These are phyloP conservation scores for Physcomitrium patens DNA, from an alignment of 225 moss, liverwort and hornwort genomes.

Conservation along the genomic window DNA sequence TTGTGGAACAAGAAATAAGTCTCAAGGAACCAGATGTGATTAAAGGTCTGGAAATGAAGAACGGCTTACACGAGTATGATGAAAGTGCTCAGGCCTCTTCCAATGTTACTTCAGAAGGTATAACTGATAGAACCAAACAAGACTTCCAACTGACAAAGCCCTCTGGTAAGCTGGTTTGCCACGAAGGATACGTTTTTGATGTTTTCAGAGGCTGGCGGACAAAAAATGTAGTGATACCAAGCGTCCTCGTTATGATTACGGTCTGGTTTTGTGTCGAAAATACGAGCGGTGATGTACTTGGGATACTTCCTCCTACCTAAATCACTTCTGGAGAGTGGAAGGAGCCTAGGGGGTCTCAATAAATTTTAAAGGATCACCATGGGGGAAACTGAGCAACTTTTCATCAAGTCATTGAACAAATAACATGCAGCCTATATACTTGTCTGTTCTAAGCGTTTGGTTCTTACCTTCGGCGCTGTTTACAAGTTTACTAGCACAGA, in stretches of 20 bases:
- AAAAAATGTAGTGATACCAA: slow-evolving; percentile 6
- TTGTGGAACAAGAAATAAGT: slow-evolving; percentile 10
- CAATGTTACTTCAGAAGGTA: slow-evolving; percentile 19
- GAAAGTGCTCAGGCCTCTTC: not conserved
- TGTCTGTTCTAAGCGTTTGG: no score
- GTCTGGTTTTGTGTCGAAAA: slow-evolving; percentile 8
- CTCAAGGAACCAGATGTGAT: not conserved
- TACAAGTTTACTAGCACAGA: no score
- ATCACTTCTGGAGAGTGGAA: not conserved
- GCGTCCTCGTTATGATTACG: slow-evolving; percentile 20
- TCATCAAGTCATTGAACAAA: no score
- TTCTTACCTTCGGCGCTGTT: no score
- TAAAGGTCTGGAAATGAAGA: slow-evolving; percentile 1
- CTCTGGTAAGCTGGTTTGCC: slow-evolving; percentile 7
- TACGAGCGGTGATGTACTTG: not conserved
- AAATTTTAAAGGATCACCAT: not conserved
- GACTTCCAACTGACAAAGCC: not conserved
- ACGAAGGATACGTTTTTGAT: not conserved
- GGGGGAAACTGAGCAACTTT: no score
- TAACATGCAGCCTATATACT: no score
- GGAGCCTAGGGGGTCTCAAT: not conserved
- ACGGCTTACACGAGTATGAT: not conserved
- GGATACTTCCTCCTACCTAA: slow-evolving; percentile 27
- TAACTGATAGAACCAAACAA: not conserved
- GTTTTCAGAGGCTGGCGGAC: slow-evolving; percentile 6